Base-by-base conservation (phyloP, 768 basidiomycete genomes). In the Tremella mesenterica region DNA sequence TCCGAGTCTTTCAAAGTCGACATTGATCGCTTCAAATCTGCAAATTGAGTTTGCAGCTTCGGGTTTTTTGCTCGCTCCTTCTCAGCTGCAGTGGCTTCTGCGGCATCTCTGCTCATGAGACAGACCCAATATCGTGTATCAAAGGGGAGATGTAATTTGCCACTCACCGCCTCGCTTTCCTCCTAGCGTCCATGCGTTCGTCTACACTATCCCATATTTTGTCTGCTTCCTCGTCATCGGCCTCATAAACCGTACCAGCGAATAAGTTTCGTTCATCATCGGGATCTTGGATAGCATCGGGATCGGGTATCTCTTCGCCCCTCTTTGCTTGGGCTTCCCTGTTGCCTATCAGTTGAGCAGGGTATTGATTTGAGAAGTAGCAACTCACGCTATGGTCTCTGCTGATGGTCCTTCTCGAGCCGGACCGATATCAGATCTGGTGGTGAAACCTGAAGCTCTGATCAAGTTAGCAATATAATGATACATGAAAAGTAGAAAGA, bases 211-310 rank as follows among this genome's bases (percentile, higher is more conserved):
- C 93, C 70, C 93, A 99, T 48, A 95, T 95, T 69, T 80, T 81
- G 73, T 97, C 93, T 0, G 93, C 95, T 72, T 97, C 95, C 62
- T 96, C 92, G 57, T 99, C 95, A 60, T 97, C 95, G 52, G 86
- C 85, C 71, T 99, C 92, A 70, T 99, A 96, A 0, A 88, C 88
- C 8, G 86, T 92, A 12, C 92, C 91, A 3, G 91, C 88, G 69
- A 99, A 97, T 5, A 97, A 79, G 23, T 93, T 93, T 60, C 84
- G 85, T 76, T 97, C 92, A 71, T 96, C 93, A 69, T 99, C 95
- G 21, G 93, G 95, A 72, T 99, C 93, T 73, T 92, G 88, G 65
- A 86, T 90, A 63, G 87, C 85, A 5, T 93, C 93, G 0, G 88
- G 85, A 72, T 87, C 77, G 49, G 92, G 88, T 0, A 81, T 76